These are phyloP conservation scores for Pholiota microspora DNA, from an alignment of 768 basidiomycete species.

Conservation along the genomic window DNA sequence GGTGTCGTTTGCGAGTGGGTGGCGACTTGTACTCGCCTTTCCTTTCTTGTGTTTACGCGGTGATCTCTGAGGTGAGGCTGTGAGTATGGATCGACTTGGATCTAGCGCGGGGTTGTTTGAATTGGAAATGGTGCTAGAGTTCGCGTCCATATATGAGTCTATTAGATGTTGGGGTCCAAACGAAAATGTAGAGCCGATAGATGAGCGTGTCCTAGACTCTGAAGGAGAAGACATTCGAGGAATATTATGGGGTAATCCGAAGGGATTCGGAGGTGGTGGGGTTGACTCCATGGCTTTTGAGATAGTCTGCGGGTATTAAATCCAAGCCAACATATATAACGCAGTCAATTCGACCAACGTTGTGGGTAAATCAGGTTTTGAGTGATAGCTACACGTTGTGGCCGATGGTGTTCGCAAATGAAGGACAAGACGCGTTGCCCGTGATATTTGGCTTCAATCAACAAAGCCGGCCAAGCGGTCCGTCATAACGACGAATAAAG, in stretches of 20 bases:
- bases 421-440: not conserved
- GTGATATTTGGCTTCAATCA: slow-evolving; percentile 4
- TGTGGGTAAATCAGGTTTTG: not conserved
- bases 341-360: no score
- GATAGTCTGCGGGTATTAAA: not conserved
- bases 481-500: no score
- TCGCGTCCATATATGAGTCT: slow-evolving; percentile 65
- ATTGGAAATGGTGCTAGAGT: slow-evolving; percentile 60
- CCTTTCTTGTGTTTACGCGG: slow-evolving; percentile 53
- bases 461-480: slow-evolving; percentile 4
- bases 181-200: slow-evolving; percentile 80
- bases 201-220: slow-evolving; percentile 60
- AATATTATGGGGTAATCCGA: slow-evolving; percentile 42
- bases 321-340: no score
- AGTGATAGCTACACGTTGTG: not conserved
- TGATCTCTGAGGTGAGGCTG: slow-evolving; percentile 66
- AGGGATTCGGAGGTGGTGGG: slow-evolving; percentile 46
- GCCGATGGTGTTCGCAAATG: not conserved
- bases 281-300: slow-evolving; percentile 37
- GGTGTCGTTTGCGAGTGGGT: slow-evolving; percentile 78
- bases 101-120: slow-evolving; percentile 62
- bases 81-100: slow-evolving; percentile 77
- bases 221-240: slow-evolving; percentile 54
- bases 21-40: slow-evolving; percentile 52
- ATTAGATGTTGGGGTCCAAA: slow-evolving; percentile 78